Evolutionary conservation across 1,139 yeast genomes (phyloP).

Genomic region (Blastobotrys petasosporus): DNA sequence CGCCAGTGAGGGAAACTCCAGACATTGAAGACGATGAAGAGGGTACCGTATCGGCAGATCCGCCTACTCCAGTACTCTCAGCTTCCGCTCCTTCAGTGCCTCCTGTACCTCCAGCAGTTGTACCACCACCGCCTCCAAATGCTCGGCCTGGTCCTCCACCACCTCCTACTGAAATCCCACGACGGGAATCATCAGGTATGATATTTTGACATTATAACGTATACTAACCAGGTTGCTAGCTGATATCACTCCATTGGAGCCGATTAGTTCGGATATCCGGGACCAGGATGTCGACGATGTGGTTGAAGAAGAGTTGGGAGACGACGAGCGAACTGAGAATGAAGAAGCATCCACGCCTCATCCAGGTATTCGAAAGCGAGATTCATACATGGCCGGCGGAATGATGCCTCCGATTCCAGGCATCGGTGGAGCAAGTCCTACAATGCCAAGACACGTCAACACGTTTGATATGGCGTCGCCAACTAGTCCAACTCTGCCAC

Average conservation of each 20-base stretch:
- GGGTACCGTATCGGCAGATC: too few species aligned
- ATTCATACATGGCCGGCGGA: slow-evolving; percentile 26
- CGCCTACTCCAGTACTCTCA: too few species aligned
- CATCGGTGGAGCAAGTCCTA: slow-evolving; percentile 1
- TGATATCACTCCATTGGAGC: slow-evolving; percentile 4
- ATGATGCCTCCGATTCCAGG: slow-evolving; percentile 27
- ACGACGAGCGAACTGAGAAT: slow-evolving; percentile 33
- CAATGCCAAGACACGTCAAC: slow-evolving; percentile 11
- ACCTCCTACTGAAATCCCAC: not conserved
- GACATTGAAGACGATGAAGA: too few species aligned
- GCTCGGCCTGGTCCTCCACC: slow-evolving; percentile 8
- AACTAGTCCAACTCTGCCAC: not conserved
- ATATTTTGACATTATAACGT: not conserved
- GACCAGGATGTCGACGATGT: slow-evolving; percentile 14
- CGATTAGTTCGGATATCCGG: slow-evolving; percentile 2
- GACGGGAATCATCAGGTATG: slow-evolving; percentile 6
- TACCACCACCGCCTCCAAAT: slow-evolving; percentile 11
- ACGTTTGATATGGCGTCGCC: slow-evolving; percentile 14
- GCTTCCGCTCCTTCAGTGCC: not conserved
- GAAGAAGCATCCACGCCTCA: slow-evolving; percentile 22
- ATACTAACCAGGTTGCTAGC: not conserved
- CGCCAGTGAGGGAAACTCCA: not conserved
- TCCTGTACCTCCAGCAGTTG: slow-evolving; percentile 10
- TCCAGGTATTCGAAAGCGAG: slow-evolving; percentile 13
- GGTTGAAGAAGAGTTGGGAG: slow-evolving; percentile 29